Percentiles rank a stretch among this genome's conserved stretches.
Evolutionary conservation across 225 moss, liverwort and hornwort genomes (phyloP).

Genomic region (Marchantia polymorpha): DNA sequence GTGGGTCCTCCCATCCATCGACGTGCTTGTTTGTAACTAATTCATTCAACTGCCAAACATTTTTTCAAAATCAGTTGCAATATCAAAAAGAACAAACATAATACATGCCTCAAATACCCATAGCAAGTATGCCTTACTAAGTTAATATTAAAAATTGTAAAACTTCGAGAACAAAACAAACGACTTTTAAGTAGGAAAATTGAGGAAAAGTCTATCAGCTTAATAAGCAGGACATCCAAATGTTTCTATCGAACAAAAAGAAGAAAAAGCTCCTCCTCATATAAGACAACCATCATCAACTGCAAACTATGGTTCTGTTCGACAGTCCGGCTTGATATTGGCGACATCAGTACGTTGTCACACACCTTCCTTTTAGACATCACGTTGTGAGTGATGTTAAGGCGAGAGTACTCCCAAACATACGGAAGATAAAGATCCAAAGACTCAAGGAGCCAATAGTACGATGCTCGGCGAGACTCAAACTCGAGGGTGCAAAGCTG

Average conservation of each 20-base stretch:
- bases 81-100: neutral
- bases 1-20: conserved; percentile 98
- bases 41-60: conserved; percentile 61
- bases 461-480: conserved; percentile 96
- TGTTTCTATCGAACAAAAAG: too few relatives aligned
- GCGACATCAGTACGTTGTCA: neutral
- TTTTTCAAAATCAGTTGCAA: neutral
- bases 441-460: conserved; percentile 90
- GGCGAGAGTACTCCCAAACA: conserved; percentile 94
- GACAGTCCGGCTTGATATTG: too few relatives aligned
- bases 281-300: neutral
- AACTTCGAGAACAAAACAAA: too few relatives aligned
- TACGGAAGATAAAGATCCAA: conserved; percentile 92
- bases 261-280: too few relatives aligned
- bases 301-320: neutral
- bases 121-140: neutral
- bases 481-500: conserved; percentile 92
- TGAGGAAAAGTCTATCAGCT: too few relatives aligned
- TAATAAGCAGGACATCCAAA: too few relatives aligned
- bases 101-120: neutral
- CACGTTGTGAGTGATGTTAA: conserved; percentile 76
- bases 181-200: too few relatives aligned
- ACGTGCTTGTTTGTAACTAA: conserved; percentile 81
- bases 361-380: conserved; percentile 93
- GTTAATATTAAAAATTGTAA: neutral